Conservation (phyloP, 129 eudicot species). For the sunflower (Helianthus annuus) region DNA sequence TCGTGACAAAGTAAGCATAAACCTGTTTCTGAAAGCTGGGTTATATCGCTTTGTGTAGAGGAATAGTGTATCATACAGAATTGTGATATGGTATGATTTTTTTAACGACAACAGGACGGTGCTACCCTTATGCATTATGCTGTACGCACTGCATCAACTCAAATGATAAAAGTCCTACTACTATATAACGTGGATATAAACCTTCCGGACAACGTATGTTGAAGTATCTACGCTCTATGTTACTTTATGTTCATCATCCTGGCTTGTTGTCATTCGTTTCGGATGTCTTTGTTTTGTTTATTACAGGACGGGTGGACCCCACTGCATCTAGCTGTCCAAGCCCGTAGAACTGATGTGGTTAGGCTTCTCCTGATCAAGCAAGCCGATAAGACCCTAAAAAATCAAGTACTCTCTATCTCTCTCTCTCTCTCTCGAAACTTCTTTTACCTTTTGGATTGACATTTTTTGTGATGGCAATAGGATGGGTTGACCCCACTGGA, state of each 20-base stretch:
- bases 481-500: constrained; percentile 91
- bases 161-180: constrained; percentile 78
- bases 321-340: constrained; percentile 90
- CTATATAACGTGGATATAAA: constrained; percentile 89
- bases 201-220: constrained; percentile 76
- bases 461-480: constrained; percentile 38
- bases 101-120: constrained; percentile 60
- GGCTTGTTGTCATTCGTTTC: constrained; percentile 1
- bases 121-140: constrained; percentile 98
- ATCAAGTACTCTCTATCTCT: constrained; percentile 47
- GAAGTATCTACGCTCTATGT: not conserved
- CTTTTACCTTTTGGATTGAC: not conserved
- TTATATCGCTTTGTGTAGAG: not conserved
- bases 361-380: constrained; percentile 83
- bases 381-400: constrained; percentile 72
- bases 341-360: constrained; percentile 88
- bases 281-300: constrained; percentile 7
- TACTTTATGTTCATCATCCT: constrained; percentile 4
- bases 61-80: not conserved
- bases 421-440: constrained; percentile 14
- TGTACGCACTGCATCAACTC: constrained; percentile 73
- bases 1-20: constrained; percentile 70
- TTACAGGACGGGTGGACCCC: constrained; percentile 96
- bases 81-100: not conserved
- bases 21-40: not conserved